Evolutionary conservation across 2,329 filamentous ascomycete species (phyloP).

Genomic region (Aureobasidium sp.): DNA sequence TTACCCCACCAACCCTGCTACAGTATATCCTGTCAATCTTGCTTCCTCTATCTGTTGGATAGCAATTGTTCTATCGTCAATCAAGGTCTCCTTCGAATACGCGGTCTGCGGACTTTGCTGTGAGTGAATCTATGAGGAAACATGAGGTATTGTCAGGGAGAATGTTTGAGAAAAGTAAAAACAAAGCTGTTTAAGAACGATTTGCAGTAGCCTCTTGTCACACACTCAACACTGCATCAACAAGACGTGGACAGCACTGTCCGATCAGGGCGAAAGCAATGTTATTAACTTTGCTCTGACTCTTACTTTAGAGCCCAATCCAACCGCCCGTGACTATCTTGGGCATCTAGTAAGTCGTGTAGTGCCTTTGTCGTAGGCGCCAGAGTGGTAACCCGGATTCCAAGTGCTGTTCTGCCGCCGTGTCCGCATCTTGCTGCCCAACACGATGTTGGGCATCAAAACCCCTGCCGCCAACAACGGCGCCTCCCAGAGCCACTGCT

Average conservation of each 20-base stretch:
- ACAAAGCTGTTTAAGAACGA: background rate
- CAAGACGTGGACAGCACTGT: background rate
- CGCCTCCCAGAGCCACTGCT: background rate
- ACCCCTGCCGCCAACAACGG: background rate
- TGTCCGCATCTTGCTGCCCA: background rate
- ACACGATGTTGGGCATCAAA: background rate
- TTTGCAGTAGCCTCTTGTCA: background rate
- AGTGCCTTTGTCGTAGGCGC: background rate
- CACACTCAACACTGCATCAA: background rate
- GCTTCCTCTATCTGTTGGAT: background rate
- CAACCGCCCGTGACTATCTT: background rate
- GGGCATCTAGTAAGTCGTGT: background rate
- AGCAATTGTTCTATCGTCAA: background rate
- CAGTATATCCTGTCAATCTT: background rate
- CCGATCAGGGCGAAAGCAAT: background rate
- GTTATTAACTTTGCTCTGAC: background rate
- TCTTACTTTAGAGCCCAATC: background rate
- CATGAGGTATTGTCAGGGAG: background rate
- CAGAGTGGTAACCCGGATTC: background rate
- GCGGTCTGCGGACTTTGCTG: slow-evolving; percentile 10
- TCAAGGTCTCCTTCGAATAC: slow-evolving; percentile 3
- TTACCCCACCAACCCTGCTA: slow-evolving; percentile 9
- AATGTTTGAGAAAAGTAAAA: background rate
- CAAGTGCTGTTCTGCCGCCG: background rate
- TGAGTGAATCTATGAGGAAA: slow-evolving; percentile 5